Evolutionary conservation across 225 moss, liverwort and hornwort species (phyloP).

Genomic region (Thuidium tamariscinum): DNA sequence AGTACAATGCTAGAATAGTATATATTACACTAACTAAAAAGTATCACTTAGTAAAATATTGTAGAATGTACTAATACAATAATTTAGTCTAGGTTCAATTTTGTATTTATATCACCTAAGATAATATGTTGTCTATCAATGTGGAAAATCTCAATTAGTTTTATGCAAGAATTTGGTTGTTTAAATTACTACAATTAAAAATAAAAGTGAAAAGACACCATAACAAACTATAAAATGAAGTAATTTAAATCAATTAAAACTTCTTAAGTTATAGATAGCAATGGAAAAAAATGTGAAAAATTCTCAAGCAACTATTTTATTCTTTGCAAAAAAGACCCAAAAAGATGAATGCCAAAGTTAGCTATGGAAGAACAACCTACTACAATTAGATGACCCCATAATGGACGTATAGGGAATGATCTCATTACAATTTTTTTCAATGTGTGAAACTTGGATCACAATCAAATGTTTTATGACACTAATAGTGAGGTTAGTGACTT

Average conservation of each 20-base stretch:
- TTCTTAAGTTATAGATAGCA: background rate
- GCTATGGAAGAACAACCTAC: too few relatives aligned
- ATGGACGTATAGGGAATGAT: too few relatives aligned
- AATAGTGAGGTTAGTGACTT: too few relatives aligned
- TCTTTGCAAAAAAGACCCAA: background rate
- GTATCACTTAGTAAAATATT: background rate
- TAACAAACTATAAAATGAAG: background rate
- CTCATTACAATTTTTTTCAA: too few relatives aligned
- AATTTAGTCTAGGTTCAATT: background rate
- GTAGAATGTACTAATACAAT: too few relatives aligned
- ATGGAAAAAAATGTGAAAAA: background rate
- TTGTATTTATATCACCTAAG: background rate
- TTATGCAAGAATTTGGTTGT: background rate
- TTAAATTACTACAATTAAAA: too few relatives aligned
- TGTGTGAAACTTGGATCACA: too few relatives aligned
- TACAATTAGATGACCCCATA: too few relatives aligned
- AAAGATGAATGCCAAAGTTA: background rate
- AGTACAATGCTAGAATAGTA: background rate
- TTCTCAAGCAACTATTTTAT: background rate
- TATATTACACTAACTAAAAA: background rate
- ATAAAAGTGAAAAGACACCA: accelerated
- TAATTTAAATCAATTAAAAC: background rate
- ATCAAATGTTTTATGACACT: too few relatives aligned
- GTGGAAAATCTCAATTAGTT: background rate
- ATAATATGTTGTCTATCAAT: background rate